Conservation (phyloP, 768 basidiomycete species). For the Trametes elegans region DNA sequence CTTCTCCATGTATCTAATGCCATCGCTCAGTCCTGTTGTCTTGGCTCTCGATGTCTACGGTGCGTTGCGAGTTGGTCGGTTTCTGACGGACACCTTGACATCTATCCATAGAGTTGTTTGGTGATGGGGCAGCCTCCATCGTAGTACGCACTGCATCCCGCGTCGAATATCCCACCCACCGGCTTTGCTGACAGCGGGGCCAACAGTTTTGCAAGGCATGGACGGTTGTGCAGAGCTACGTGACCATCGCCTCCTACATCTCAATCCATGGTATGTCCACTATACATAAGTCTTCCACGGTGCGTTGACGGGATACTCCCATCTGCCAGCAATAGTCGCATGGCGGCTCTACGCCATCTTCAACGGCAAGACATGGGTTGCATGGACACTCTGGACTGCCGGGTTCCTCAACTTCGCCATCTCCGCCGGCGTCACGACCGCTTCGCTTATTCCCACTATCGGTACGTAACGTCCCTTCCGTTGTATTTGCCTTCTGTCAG, state of each 20-base stretch:
- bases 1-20: background rate
- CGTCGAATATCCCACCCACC: background rate
- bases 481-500: background rate
- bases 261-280: slow-evolving; percentile 25
- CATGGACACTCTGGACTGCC: slow-evolving; percentile 23
- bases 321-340: slow-evolving; percentile 24
- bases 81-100: no score
- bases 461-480: slow-evolving; percentile 8
- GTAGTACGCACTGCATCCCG: slow-evolving; percentile 1
- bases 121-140: slow-evolving; percentile 15
- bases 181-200: background rate
- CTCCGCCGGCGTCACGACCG: slow-evolving; percentile 24
- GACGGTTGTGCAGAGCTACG: slow-evolving; percentile 27
- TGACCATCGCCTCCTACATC: slow-evolving; percentile 30
- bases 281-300: background rate
- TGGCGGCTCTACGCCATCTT: slow-evolving; percentile 27
- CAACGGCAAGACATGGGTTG: slow-evolving; percentile 25
- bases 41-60: slow-evolving; percentile 28
- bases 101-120: slow-evolving; percentile 21
- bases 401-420: slow-evolving; percentile 22
- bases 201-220: slow-evolving; percentile 27
- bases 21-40: slow-evolving; percentile 21
- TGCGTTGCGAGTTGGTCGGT: no score
- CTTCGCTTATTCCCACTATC: slow-evolving; percentile 24
- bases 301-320: no score